A percentile compares a stretch with the other conserved stretches of the same genome.
These are phyloP conservation scores for Sergeia podlipaevii DNA, from an alignment of 208 protist genomes.

Conservation along the genomic window DNA sequence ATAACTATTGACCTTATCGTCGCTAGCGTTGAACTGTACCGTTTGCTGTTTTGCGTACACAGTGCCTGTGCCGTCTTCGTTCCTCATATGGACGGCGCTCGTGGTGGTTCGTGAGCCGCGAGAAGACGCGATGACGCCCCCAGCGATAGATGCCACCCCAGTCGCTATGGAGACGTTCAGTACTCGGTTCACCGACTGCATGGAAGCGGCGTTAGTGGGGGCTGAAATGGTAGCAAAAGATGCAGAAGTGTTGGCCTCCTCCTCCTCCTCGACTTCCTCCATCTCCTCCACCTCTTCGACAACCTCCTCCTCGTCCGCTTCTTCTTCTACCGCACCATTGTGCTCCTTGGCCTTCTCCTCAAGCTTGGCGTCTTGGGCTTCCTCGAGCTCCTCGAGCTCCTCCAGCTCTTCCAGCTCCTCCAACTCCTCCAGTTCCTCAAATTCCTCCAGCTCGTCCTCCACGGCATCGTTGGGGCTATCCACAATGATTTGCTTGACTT, in stretches of 20 bases:
- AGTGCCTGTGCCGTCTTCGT: too few species aligned
- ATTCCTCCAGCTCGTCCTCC: conserved; percentile 8
- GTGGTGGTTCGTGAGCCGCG: too few species aligned
- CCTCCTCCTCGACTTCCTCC: conserved; percentile 20
- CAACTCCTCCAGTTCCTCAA: conserved; percentile 17
- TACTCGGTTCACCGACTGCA: too few species aligned
- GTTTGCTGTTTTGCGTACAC: too few species aligned
- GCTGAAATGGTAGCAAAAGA: not conserved
- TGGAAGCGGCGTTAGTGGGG: not conserved
- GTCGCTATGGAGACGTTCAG: too few species aligned
- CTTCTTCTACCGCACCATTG: not conserved
- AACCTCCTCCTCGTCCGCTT: not conserved
- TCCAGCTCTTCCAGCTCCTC: conserved; percentile 19
- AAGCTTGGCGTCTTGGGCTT: conserved; percentile 3
- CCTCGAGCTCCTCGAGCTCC: not conserved
- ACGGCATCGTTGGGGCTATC: not conserved
- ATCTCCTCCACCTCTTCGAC: conserved; percentile 11
- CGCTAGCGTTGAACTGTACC: too few species aligned
- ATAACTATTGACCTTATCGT: too few species aligned
- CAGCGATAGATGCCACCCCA: too few species aligned
- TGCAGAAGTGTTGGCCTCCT: conserved; percentile 7
- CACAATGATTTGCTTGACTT: not conserved
- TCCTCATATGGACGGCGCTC: too few species aligned
- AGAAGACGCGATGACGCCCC: too few species aligned
- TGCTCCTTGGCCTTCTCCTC: conserved; percentile 2